phyloP scores from a whole-genome alignment of 2,329 filamentous ascomycete genomes.

The Diaporthe eres region DNA sequence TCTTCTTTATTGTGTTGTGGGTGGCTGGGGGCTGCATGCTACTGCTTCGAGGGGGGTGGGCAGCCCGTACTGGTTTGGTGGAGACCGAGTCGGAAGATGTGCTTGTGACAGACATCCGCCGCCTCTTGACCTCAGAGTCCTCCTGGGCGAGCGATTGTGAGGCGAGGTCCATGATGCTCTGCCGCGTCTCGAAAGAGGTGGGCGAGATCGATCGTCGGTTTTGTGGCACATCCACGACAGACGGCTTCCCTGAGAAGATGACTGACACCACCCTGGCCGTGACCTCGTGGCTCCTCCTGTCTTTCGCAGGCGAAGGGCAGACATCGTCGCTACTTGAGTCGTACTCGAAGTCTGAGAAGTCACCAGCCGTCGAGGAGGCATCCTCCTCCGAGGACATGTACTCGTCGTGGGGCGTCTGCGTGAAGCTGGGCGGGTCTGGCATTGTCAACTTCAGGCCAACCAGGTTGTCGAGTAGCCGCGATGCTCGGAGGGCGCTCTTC shows the following conservation, averaged over 20 bases:
- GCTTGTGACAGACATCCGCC: constrained; percentile 52
- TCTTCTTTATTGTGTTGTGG: constrained; percentile 48
- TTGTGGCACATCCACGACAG: constrained; percentile 64
- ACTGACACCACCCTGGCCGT: constrained; percentile 73
- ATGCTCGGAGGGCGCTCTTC: constrained; percentile 65
- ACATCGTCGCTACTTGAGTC: constrained; percentile 48
- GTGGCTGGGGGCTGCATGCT: constrained; percentile 56
- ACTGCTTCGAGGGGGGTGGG: constrained; percentile 58
- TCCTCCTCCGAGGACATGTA: constrained; percentile 78
- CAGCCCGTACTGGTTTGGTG: constrained; percentile 37
- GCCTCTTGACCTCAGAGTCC: constrained; percentile 46
- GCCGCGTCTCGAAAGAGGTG: constrained; percentile 51
- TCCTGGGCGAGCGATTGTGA: constrained; percentile 9
- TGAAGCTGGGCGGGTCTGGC: constrained; percentile 53
- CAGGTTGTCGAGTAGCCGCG: constrained; percentile 58
- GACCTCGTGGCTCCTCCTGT: constrained; percentile 63
- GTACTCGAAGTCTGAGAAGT: constrained; percentile 69
- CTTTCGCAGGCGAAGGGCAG: constrained; percentile 42
- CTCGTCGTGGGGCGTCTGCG: constrained; percentile 66
- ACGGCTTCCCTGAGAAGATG: constrained; percentile 71
- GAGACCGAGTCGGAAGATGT: constrained; percentile 46
- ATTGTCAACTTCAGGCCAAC: constrained; percentile 50
- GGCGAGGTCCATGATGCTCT: constrained; percentile 42
- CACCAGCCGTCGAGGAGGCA: constrained; percentile 72
- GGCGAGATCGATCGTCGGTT: constrained; percentile 61